Evolutionary conservation across 1,284 basidiomycete genomes (phyloP).

Genomic region (Xanthoconium separans): DNA sequence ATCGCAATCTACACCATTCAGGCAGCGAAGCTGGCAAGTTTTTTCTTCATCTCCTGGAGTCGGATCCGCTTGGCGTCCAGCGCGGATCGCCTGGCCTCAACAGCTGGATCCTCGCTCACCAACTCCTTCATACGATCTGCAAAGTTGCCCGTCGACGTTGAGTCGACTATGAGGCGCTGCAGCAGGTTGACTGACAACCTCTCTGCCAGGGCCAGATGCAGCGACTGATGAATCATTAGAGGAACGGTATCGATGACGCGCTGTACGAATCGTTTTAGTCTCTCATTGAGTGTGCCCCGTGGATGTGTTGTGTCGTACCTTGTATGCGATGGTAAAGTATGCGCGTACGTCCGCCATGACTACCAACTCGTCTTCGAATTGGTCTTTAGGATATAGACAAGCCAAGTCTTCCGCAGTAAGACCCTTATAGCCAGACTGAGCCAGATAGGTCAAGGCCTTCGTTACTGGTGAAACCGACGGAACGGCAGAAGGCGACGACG

Average conservation of each 20-base stretch:
- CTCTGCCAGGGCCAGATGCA: conserved; percentile 42
- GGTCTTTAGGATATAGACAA: conserved; percentile 15
- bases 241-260: conserved; percentile 56
- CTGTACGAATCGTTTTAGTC: conserved; percentile 30
- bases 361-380: conserved; percentile 39
- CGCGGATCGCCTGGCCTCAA: conserved; percentile 29
- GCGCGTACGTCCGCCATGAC: conserved; percentile 54
- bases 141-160: conserved; percentile 10
- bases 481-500: too few species aligned
- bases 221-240: conserved; percentile 47
- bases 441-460: conserved; percentile 17
- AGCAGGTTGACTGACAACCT: conserved; percentile 42
- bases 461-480: neutral
- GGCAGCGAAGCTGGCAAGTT: conserved; percentile 24
- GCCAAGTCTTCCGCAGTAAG: conserved; percentile 22
- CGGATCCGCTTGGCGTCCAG: conserved; percentile 31
- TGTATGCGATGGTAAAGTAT: conserved; percentile 50
- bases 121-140: conserved; percentile 36
- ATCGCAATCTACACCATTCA: conserved; percentile 8
- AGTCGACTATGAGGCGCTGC: conserved; percentile 32
- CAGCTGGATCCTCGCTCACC: conserved; percentile 44
- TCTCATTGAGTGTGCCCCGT: neutral
- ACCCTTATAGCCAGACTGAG: conserved; percentile 22
- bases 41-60: conserved; percentile 38
- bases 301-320: conserved; percentile 29